A percentile compares a stretch with the other conserved stretches of the same genome.
Conservation (phyloP, 495 filamentous ascomycete genomes). For the Saxispiralis lemnorum region DNA sequence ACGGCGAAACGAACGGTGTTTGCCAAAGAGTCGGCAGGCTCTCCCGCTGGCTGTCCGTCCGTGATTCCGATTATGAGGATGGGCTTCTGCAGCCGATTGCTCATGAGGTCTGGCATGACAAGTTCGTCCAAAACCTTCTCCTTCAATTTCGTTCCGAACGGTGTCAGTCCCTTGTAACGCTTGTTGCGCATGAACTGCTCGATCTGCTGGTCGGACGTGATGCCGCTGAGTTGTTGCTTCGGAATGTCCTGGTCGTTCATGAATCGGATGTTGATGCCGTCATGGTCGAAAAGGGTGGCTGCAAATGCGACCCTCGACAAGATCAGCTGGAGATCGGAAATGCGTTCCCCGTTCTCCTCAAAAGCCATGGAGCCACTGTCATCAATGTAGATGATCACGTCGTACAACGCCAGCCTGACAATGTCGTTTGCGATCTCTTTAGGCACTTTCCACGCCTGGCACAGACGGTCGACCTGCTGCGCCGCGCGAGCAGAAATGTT, state of each 20-base stretch:
- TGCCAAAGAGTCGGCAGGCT: conserved; percentile 31
- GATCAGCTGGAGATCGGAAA: conserved; percentile 47
- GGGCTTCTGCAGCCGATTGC: conserved; percentile 40
- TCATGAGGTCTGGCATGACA: conserved; percentile 33
- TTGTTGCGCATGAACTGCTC: conserved; percentile 37
- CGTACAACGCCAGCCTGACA: conserved; percentile 48
- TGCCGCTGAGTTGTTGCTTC: conserved; percentile 27
- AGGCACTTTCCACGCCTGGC: conserved; percentile 37
- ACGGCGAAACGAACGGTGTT: conserved; percentile 35
- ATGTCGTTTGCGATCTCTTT: conserved; percentile 50
- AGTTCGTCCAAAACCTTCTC: conserved; percentile 47
- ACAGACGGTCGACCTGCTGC: conserved; percentile 33
- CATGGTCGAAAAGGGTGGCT: conserved; percentile 50
- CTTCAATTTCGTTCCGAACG: conserved; percentile 43
- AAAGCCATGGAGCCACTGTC: conserved; percentile 59
- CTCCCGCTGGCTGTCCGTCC: conserved; percentile 47
- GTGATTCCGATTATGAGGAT: conserved; percentile 55
- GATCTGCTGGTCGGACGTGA: conserved; percentile 41
- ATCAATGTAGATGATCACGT: conserved; percentile 52
- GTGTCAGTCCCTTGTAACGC: conserved; percentile 50
- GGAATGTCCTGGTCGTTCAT: conserved; percentile 37
- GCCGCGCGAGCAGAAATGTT: conserved; percentile 25
- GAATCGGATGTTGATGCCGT: conserved; percentile 53
- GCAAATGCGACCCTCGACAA: conserved; percentile 43
- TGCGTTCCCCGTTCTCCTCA: conserved; percentile 46